Percentiles rank a stretch among this genome's conserved stretches.
These are phyloP conservation scores for Cucurbita pepo DNA, from an alignment of 306 rosid genomes.

Conservation along the genomic window DNA sequence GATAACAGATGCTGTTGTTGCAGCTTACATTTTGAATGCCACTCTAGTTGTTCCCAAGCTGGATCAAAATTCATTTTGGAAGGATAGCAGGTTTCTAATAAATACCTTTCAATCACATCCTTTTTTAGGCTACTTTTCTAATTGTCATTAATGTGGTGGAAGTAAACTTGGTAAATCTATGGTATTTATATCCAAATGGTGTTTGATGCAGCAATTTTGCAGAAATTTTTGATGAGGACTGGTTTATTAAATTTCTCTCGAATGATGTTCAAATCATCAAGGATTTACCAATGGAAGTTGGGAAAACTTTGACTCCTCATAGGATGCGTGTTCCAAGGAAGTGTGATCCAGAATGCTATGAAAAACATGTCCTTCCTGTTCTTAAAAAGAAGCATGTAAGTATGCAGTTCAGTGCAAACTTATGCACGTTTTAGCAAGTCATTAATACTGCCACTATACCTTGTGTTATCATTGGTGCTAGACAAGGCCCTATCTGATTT, in stretches of 20 bases:
- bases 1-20: constrained; percentile 90
- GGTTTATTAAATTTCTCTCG: constrained; percentile 58
- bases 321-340: constrained; percentile 80
- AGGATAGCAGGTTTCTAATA: constrained; percentile 53
- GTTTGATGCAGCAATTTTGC: constrained; percentile 59
- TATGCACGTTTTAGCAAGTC: neutral
- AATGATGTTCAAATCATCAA: constrained; percentile 55
- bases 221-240: constrained; percentile 62
- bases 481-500: neutral
- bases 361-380: constrained; percentile 48
- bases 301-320: constrained; percentile 24
- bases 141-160: neutral
- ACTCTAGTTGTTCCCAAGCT: constrained; percentile 83
- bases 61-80: constrained; percentile 83
- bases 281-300: constrained; percentile 37
- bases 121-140: neutral
- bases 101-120: neutral
- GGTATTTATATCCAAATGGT: constrained; percentile 5
- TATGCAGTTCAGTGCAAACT: neutral
- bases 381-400: constrained; percentile 60
- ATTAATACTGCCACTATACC: neutral
- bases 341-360: constrained; percentile 53
- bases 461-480: neutral
- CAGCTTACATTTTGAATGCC: constrained; percentile 75
- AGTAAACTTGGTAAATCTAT: neutral